These are phyloP conservation scores for Saccharomyces pastorianus DNA, from an alignment of 1,139 yeast species.

Conservation along the genomic window DNA sequence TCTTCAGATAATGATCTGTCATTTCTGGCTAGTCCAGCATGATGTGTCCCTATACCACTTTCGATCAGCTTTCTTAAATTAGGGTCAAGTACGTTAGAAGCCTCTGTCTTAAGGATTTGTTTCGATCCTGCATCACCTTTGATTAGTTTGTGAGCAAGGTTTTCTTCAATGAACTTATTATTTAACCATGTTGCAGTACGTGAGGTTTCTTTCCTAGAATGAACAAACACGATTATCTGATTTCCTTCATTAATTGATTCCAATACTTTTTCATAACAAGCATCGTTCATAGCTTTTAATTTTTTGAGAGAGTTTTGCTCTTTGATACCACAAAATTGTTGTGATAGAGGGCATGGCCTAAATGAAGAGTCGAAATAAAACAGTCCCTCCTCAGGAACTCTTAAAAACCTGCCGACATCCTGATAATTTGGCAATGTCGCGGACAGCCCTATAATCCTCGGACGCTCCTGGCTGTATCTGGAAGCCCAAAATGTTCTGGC, in stretches of 20 bases:
- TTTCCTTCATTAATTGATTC: conserved; percentile 55
- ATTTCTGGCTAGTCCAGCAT: conserved; percentile 74
- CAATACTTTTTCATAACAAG: conserved; percentile 73
- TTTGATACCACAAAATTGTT: conserved; percentile 79
- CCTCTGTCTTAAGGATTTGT: conserved; percentile 58
- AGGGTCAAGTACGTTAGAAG: conserved; percentile 46
- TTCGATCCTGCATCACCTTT: conserved; percentile 48
- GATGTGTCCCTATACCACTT: conserved; percentile 83
- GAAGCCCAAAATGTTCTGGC: conserved; percentile 52
- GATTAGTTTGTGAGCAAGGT: conserved; percentile 41
- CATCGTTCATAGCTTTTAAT: conserved; percentile 79
- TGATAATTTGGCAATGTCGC: conserved; percentile 88
- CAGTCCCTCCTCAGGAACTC: conserved; percentile 48
- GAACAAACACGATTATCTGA: conserved; percentile 85
- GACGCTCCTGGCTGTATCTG: conserved; percentile 39
- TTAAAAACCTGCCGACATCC: conserved; percentile 78
- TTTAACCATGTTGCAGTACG: conserved; percentile 49
- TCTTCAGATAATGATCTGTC: conserved; percentile 81
- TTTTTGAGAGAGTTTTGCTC: conserved; percentile 77
- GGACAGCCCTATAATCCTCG: conserved; percentile 75
- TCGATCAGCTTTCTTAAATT: conserved; percentile 56
- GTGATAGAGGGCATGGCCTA: conserved; percentile 90
- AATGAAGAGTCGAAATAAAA: conserved; percentile 77
- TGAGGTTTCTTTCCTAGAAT: conserved; percentile 84
- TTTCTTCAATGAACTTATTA: conserved; percentile 52